Base-by-base conservation (phyloP, 2,329 filamentous ascomycete genomes). In the Trichoderma sp. region DNA sequence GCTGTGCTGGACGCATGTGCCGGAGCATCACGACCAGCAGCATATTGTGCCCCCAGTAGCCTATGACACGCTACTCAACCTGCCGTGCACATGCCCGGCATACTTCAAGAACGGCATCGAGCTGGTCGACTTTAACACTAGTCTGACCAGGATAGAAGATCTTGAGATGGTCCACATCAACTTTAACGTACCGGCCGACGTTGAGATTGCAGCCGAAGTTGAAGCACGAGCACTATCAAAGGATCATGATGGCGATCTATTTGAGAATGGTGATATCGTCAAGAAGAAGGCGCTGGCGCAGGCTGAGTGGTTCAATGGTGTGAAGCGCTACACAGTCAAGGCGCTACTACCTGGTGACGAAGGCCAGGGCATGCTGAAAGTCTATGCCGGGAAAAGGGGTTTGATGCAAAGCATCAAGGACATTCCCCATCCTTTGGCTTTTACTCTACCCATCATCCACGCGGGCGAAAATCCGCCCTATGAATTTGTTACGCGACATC, bases 361-460 rank as follows among this genome's bases (percentile, higher is more conserved):
- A 84, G 95, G 95, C 14, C 93, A 94, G 59, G 97, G 94, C 59
- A 90, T 93, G 14, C 86, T 99, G 75, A 98, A 97, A 83, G 88
- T 99, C 45, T 99, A 98, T 83, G 96, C 95, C 14, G 97, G 97
- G 76, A 97, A 95, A 83, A 92, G 95, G 77, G 97, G 97, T 0
- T 88, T 99, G 73, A 98, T 98, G 95, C 97, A 98, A 85, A 97
- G 94, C 78, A 96, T 97, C 87, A 97, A 97, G 83, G 94, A 98
- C 82, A 98, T 98, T 74, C 95, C 97, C 8, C 96, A 99, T 81
- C 93, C 95, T 3, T 86, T 99, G 72, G 95, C 96, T 0, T 92
- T 98, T 78, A 92, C 95, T 4, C 85, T 99, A n/a, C 96, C 97
- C 1, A 92, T 99, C 69, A 90, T 95, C 50, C 97, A 99, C 84